Evolutionary conservation across 305 asterid genomes (phyloP).

Genomic region (Caryopteris hybrid): DNA sequence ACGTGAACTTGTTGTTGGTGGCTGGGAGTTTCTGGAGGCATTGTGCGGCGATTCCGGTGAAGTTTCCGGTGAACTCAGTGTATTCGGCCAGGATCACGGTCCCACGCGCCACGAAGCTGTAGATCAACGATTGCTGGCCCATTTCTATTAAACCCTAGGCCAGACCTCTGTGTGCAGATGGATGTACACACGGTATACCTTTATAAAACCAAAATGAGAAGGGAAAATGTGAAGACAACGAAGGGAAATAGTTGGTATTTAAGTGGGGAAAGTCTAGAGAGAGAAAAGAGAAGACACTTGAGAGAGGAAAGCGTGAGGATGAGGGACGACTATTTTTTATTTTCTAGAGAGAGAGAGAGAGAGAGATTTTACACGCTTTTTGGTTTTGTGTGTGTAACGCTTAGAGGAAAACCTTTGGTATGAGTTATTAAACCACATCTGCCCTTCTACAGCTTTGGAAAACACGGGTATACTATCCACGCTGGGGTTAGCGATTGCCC

Average conservation of each 20-base stretch:
- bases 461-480: too few species aligned
- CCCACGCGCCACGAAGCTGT: constrained; percentile 80
- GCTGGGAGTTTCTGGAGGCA: constrained; percentile 85
- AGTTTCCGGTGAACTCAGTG: constrained; percentile 73
- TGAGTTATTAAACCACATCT: constrained; percentile 30
- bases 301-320: too few species aligned
- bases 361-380: neutral
- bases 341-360: constrained; percentile 17
- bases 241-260: neutral
- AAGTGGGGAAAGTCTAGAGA: constrained; percentile 8
- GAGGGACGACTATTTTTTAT: constrained; percentile 20
- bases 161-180: constrained; percentile 3
- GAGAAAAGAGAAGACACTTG: constrained; percentile 11
- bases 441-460: constrained; percentile 2
- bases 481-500: too few species aligned
- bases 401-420: neutral
- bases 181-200: neutral
- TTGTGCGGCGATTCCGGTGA: constrained; percentile 73
- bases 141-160: constrained; percentile 38
- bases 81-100: constrained; percentile 69
- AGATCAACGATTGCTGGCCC: constrained; percentile 85
- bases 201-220: neutral
- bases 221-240: neutral
- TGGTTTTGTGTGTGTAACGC: neutral
- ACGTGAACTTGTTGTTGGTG: constrained; percentile 70